Conservation (phyloP, 2,329 filamentous ascomycete species). For the Pyrenophora graminea region DNA sequence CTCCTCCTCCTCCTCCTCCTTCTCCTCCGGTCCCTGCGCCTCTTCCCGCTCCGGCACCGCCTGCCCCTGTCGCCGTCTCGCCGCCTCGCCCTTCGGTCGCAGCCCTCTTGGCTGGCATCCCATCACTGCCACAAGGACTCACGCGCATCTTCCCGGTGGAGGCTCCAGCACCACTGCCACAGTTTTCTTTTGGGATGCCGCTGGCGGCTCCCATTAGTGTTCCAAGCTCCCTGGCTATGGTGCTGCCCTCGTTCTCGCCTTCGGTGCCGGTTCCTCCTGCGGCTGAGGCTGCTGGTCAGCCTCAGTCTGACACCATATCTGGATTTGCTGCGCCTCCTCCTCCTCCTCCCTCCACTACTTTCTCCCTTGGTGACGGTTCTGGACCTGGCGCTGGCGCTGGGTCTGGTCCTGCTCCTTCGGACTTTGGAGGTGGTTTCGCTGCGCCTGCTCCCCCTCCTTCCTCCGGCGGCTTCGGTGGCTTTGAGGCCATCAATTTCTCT, state of each 20-base stretch:
- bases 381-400: background rate
- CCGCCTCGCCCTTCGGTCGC: background rate
- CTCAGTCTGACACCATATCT: background rate
- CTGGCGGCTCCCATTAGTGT: conserved; percentile 1
- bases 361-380: background rate
- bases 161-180: conserved; percentile 1
- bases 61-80: background rate
- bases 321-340: background rate
- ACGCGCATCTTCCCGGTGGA: background rate
- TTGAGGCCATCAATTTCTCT: no score
- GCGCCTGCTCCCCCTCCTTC: background rate
- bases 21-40: background rate
- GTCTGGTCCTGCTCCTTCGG: background rate
- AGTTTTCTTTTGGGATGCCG: background rate
- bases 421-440: background rate
- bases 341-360: background rate
- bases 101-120: conserved; percentile 1
- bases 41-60: background rate
- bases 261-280: background rate
- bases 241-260: conserved; percentile 1
- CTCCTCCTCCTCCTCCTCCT: no score
- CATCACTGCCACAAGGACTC: background rate
- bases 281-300: conserved; percentile 5
- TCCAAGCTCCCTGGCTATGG: conserved; percentile 1
- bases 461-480: background rate